A percentile compares a stretch with the other conserved stretches of the same genome.
Conservation (phyloP, 2,329 filamentous ascomycete genomes). For the Alternaria alternata region DNA sequence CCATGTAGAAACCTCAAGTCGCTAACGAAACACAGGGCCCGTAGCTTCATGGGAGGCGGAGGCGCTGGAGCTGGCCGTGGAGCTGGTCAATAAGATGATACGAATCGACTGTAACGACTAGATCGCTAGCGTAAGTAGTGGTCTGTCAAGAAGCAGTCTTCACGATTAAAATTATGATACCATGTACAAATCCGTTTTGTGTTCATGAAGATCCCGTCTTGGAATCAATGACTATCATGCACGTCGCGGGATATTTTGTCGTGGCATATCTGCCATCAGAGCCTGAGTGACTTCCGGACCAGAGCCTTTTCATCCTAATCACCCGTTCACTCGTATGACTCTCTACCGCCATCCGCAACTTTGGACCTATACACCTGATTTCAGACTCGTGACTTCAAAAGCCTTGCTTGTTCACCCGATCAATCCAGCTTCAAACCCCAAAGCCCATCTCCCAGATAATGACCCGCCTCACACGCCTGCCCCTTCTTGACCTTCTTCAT, state of each 20-base stretch:
- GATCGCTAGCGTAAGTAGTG: not conserved
- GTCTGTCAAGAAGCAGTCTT: not conserved
- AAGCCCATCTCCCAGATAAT: slow-evolving; percentile 92
- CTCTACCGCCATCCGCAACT: not conserved
- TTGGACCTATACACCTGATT: not conserved
- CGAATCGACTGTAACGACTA: slow-evolving; percentile 11
- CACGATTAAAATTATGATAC: slow-evolving; percentile 42
- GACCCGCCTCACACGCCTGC: slow-evolving; percentile 89
- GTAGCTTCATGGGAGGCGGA: slow-evolving; percentile 69
- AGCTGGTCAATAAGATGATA: slow-evolving; percentile 26
- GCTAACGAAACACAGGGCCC: slow-evolving; percentile 59
- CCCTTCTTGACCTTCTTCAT: slow-evolving; percentile 96
- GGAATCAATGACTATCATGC: slow-evolving; percentile 1
- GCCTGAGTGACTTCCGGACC: not conserved
- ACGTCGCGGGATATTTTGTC: not conserved
- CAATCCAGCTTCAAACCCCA: slow-evolving; percentile 76
- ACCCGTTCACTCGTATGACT: not conserved
- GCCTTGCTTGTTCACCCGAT: slow-evolving; percentile 21
- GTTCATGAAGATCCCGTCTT: not conserved
- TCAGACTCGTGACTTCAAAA: not conserved
- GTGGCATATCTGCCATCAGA: not conserved
- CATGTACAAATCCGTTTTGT: slow-evolving; percentile 23
- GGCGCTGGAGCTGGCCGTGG: slow-evolving; percentile 31
- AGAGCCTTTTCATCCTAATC: not conserved
- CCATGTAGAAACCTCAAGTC: not conserved